phyloP scores from a whole-genome alignment of 148 eudicot species.

The Chenopodium berlandieri region DNA sequence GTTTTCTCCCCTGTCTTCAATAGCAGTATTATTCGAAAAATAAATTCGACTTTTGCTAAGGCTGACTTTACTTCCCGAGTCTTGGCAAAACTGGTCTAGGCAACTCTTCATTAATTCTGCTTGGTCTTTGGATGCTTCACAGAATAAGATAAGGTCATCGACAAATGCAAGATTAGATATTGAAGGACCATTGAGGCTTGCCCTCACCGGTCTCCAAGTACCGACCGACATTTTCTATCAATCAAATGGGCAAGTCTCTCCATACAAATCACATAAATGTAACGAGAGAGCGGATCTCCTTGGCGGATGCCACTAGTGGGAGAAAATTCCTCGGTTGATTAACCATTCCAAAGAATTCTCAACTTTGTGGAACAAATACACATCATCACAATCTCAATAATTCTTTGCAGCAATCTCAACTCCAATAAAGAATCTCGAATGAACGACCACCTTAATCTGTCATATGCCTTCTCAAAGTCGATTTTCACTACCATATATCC shows the following conservation, averaged over 20 bases:
- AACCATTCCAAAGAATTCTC: neutral
- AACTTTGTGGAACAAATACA: neutral
- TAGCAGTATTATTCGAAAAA: neutral
- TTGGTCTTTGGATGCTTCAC: neutral
- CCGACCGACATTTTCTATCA: too few species aligned
- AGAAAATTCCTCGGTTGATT: neutral
- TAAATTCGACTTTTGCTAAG: neutral
- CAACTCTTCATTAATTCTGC: rapidly evolving
- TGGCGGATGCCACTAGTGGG: neutral
- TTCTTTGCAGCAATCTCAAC: neutral
- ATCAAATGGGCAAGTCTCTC: neutral
- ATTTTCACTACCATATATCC: neutral
- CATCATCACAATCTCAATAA: neutral
- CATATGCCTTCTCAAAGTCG: neutral
- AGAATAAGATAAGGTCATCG: neutral
- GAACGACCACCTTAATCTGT: neutral
- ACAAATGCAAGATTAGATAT: neutral
- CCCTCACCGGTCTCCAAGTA: too few species aligned
- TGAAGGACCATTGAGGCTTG: neutral
- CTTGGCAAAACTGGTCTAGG: neutral
- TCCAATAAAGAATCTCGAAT: neutral
- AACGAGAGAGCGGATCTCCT: neutral
- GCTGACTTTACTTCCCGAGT: neutral
- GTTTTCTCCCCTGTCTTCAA: too few species aligned
- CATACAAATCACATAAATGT: neutral